Base-by-base conservation (phyloP, 2,329 filamentous ascomycete species). In the Aspergillus ochraceus region DNA sequence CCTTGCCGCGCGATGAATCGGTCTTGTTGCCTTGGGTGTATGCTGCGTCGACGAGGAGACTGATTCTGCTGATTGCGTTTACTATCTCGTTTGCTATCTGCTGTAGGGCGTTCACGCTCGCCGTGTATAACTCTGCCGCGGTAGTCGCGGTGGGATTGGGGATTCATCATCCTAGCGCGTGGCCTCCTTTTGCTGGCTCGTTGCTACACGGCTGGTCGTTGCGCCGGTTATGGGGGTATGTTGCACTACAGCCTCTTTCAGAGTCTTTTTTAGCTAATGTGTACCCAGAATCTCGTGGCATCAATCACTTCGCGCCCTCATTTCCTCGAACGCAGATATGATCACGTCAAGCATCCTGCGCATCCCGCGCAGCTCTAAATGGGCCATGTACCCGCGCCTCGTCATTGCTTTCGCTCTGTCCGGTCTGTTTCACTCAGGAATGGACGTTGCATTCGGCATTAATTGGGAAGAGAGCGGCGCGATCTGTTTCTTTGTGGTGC, bases 401-500 rank as follows among this genome's bases (percentile, higher is more conserved):
- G n/a, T 60, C 6, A 49, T 67, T 9, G 57, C 60, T 1, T 68
- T 68, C 20, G 6, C 50, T 2, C 57, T 58, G 6, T 68, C 66
- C 0, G 66, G 65, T 0, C 11, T 61, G 9, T 47, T 68, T 14
- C 66, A 68, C 32, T 47, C 60, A 2, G 32, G 59, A 2, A 64
- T 65, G 59, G 66, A 68, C 12, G 39, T 65, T 1, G 65, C 58
- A 3, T 68, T 68, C 24, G 62, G 65, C 0, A 59, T 68, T 0
- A 52, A 60, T 0, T 42, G 59, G 4, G 26, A 20, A 1, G 52
- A 63, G 6, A 65, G 59, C 2, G 66, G 65, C 0, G 61, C 55
- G 14, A 10, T 67, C 17, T 59, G 56, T 53, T 68, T 67, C 54
- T 68, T 66, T 19, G 14, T 10, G 6, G n/a, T 68, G 11, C 66